phyloP scores from a whole-genome alignment of 1,284 basidiomycete species.

The Caloboletus inedulis region DNA sequence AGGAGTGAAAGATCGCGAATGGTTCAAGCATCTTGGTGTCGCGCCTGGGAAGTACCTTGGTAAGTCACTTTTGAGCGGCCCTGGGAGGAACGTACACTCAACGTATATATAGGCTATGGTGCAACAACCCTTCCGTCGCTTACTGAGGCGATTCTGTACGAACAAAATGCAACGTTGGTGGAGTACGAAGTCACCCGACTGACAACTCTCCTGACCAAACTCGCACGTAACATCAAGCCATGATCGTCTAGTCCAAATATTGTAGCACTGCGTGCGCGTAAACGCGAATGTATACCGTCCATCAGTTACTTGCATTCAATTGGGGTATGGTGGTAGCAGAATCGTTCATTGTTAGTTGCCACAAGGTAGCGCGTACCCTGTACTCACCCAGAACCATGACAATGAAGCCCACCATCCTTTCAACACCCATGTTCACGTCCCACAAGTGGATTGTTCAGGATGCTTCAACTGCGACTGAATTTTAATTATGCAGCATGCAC shows the following conservation, averaged over 20 bases:
- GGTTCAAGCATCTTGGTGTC: constrained; percentile 84
- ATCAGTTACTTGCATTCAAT: not conserved
- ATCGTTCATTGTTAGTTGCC: not conserved
- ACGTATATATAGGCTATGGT: constrained; percentile 62
- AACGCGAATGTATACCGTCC: not conserved
- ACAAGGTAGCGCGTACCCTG: not conserved
- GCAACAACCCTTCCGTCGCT: constrained; percentile 84
- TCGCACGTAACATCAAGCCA: constrained; percentile 43
- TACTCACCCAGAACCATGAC: not conserved
- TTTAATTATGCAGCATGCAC: constrained; percentile 9
- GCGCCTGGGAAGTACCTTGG: constrained; percentile 90
- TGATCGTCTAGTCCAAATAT: constrained; percentile 5
- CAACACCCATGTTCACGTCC: no score
- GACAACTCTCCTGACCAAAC: constrained; percentile 49
- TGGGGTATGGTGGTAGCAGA: not conserved
- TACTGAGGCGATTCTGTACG: constrained; percentile 75
- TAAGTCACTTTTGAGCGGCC: constrained; percentile 32
- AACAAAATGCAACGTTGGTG: constrained; percentile 60
- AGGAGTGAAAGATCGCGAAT: constrained; percentile 79
- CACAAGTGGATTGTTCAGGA: not conserved
- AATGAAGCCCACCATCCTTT: not conserved
- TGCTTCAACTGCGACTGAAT: not conserved
- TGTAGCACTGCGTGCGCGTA: not conserved
- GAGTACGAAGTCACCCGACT: constrained; percentile 66
- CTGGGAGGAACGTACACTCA: not conserved